Evolutionary conservation across 495 filamentous ascomycete genomes (phyloP), one percentile per base, ranked within the genome.

Genomic region (Tuber indicum): DNA sequence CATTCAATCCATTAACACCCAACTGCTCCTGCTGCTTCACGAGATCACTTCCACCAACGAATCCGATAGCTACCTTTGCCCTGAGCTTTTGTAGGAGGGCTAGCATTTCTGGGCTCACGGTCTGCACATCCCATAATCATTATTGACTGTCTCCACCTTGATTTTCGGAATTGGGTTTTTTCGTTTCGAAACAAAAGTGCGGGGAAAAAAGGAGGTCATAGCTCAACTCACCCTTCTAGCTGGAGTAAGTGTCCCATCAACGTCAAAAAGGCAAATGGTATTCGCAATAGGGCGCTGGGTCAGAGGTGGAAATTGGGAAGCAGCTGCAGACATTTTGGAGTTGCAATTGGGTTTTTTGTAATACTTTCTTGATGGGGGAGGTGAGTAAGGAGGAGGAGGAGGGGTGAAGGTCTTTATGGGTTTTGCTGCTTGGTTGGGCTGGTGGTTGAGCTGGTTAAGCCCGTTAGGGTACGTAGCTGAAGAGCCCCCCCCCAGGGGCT

Each of bases 11-110:
- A 72, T 81, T 81, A 42, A 82, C 58, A 82, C 93, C 94, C 42
- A 98, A 90, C 85, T 99, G 96, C 84, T 99, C 96, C 84, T 98
- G 93, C 84, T 98, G 96, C 87, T 99, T 98, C 72, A 86, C 86
- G 70, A 97, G 87, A 87, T 99, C 90, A 75, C 92, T 94, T 74
- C 93, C 93, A 78, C 93, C 93, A 58, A 96, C 96, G 85, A 88
- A 97, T 78, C 94, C 96, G 82, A 98, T 96, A 77, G 93, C 94
- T 79, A 92, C 91, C 84, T 96, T 93, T 84, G 94, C 89, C 73
- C 96, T 92, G 81, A 99, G 89, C 42, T 84, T 86, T 66, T 91
- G 88, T 79, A 98, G 93, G 73, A 96, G 87, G 75, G 86, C 84
- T 70, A 97, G 91, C 90, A 97, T 97, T 84, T 96, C 91, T 62